Percentiles rank a stretch among this genome's conserved stretches.
Conservation (phyloP, 441 rosid genomes). For the Euphorbia corollata region DNA sequence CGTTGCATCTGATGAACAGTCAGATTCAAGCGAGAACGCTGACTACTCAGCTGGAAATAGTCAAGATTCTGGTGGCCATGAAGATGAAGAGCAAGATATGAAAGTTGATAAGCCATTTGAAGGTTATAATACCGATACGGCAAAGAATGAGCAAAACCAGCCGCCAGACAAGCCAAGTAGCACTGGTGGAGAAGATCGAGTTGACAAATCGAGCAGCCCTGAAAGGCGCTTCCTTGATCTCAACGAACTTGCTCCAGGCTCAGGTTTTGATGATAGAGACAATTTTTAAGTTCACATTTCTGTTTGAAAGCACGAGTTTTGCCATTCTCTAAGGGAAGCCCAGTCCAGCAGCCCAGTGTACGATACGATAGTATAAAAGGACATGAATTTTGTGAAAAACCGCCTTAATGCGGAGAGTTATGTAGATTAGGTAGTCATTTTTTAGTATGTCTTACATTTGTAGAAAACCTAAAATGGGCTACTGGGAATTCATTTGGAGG, state of each 20-base stretch:
- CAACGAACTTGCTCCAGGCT: slow-evolving; percentile 86
- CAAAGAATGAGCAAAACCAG: slow-evolving; percentile 39
- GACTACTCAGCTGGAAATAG: slow-evolving; percentile 53
- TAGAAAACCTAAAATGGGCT: slow-evolving; percentile 30
- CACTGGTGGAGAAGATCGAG: slow-evolving; percentile 50
- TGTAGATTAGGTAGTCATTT: slow-evolving; percentile 66
- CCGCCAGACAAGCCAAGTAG: slow-evolving; percentile 42
- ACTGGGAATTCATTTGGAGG: slow-evolving; percentile 31
- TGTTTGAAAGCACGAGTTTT: slow-evolving; percentile 31
- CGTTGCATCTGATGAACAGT: slow-evolving; percentile 45
- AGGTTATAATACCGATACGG: slow-evolving; percentile 31
- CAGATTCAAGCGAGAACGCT: slow-evolving; percentile 58
- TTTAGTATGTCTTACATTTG: slow-evolving; percentile 41
- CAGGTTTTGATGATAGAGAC: slow-evolving; percentile 71
- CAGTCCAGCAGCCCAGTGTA: too few species aligned
- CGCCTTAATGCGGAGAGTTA: slow-evolving; percentile 28
- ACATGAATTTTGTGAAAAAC: too few species aligned
- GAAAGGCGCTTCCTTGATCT: slow-evolving; percentile 81
- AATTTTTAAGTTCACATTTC: slow-evolving; percentile 42
- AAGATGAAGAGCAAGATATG: slow-evolving; percentile 49
- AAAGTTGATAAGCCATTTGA: slow-evolving; percentile 44
- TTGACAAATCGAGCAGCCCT: slow-evolving; percentile 42
- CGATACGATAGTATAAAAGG: too few species aligned
- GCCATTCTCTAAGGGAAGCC: slow-evolving; percentile 23
- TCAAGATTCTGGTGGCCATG: slow-evolving; percentile 56